Percentiles rank a stretch among this genome's conserved stretches.
phyloP scores from a whole-genome alignment of 2,329 filamentous ascomycete genomes.

The Pseudopithomyces chartarum region DNA sequence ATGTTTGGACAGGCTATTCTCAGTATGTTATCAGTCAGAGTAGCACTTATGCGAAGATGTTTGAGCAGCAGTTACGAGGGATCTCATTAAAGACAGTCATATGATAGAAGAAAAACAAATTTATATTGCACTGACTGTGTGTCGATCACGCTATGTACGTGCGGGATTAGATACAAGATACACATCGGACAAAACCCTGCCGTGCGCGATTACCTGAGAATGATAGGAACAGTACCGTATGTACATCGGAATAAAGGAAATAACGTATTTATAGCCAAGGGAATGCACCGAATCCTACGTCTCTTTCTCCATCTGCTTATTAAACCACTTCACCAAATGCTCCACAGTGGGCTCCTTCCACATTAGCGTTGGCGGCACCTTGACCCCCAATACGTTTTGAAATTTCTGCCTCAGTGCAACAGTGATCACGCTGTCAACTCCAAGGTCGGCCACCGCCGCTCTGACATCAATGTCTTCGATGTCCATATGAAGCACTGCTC shows the following conservation, averaged over 20 bases:
- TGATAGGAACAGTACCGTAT: no score
- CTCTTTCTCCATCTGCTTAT: constrained; percentile 21
- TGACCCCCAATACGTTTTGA: constrained; percentile 40
- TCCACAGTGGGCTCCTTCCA: constrained; percentile 50
- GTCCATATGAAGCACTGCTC: constrained; percentile 39
- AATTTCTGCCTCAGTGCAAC: constrained; percentile 43
- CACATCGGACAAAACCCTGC: no score
- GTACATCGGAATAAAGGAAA: no score
- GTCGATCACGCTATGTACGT: no score
- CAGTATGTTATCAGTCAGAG: not conserved
- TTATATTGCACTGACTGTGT: no score
- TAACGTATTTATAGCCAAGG: no score
- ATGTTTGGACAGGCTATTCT: constrained; percentile 1
- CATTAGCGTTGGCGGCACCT: constrained; percentile 47
- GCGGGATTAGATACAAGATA: no score
- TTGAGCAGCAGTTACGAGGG: no score
- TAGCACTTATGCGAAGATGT: no score
- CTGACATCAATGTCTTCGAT: constrained; percentile 41
- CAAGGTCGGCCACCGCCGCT: constrained; percentile 45
- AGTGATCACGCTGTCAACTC: constrained; percentile 50
- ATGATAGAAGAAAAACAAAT: no score
- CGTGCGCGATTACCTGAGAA: no score
- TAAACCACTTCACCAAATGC: constrained; percentile 46
- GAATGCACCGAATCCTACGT: not conserved
- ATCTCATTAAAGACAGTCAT: no score